Conservation (phyloP, 1,139 yeast species). For the Debaryomycetaceae sp. region DNA sequence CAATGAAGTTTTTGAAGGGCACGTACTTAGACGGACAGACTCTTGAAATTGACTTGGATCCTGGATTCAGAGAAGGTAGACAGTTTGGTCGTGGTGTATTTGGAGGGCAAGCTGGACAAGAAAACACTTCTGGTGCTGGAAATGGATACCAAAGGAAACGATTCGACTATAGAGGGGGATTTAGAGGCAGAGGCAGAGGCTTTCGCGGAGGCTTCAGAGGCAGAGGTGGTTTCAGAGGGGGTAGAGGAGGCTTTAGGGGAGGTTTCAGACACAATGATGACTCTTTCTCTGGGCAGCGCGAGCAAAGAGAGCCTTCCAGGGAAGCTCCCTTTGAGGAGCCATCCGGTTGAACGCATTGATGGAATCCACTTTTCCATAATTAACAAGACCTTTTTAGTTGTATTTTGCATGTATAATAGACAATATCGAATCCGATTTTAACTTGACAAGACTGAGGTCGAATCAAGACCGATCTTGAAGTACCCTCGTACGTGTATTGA, state of each 20-base stretch:
- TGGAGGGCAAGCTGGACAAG: slow-evolving; percentile 74
- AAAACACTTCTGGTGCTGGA: slow-evolving; percentile 21
- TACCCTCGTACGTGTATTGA: no score
- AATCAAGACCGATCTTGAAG: no score
- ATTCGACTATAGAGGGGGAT: slow-evolving; percentile 23
- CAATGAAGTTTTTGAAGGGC: slow-evolving; percentile 75
- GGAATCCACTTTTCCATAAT: no score
- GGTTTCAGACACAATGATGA: slow-evolving; percentile 11
- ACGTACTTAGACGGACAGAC: slow-evolving; percentile 79
- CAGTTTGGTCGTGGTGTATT: slow-evolving; percentile 89
- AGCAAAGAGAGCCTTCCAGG: not conserved
- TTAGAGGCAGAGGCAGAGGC: slow-evolving; percentile 23
- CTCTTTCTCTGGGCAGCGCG: not conserved
- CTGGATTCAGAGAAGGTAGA: slow-evolving; percentile 91
- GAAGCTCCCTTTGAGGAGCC: not conserved
- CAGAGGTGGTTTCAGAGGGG: slow-evolving; percentile 20
- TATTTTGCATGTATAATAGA: no score
- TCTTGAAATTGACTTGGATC: slow-evolving; percentile 84
- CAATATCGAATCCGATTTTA: no score
- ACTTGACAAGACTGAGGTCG: no score
- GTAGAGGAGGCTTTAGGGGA: slow-evolving; percentile 22
- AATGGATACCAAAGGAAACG: slow-evolving; percentile 19
- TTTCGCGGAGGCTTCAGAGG: slow-evolving; percentile 32
- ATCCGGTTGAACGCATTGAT: not conserved
- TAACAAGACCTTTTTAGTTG: no score